Percentiles rank a stretch among this genome's conserved stretches.
phyloP scores from a whole-genome alignment of 768 basidiomycete species.

The Dioszegia hungarica region DNA sequence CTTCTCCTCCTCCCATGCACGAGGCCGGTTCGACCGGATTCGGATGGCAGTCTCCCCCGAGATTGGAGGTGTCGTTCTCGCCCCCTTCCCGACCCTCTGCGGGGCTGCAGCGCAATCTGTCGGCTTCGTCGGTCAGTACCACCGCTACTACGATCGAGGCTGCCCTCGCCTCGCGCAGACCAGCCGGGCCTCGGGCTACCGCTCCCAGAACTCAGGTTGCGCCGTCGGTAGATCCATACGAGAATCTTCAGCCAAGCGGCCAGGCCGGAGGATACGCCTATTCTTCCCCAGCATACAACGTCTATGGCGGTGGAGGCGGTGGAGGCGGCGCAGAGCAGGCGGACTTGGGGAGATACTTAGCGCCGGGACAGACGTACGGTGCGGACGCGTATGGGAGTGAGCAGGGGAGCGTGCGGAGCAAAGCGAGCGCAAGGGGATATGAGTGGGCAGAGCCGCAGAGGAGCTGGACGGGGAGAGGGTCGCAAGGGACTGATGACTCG shows the following conservation, averaged over 20 bases:
- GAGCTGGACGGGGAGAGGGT: background rate
- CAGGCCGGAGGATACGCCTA: background rate
- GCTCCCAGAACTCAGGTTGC: background rate
- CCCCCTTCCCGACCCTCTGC: background rate
- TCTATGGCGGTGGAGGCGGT: background rate
- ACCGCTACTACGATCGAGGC: slow-evolving; percentile 17
- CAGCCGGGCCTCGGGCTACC: background rate
- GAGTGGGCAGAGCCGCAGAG: background rate
- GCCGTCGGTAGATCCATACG: background rate
- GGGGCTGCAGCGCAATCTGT: background rate
- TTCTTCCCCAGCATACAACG: background rate
- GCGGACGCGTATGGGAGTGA: slow-evolving; percentile 5
- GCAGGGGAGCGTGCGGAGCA: background rate
- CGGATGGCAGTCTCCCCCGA: background rate
- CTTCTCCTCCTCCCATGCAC: background rate
- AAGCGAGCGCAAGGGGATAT: background rate
- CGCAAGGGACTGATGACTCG: slow-evolving; percentile 10
- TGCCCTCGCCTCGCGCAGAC: background rate
- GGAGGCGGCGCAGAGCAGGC: background rate
- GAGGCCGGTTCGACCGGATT: background rate
- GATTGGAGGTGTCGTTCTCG: slow-evolving; percentile 1
- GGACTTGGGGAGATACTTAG: background rate
- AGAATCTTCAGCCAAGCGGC: background rate
- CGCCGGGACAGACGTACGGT: slow-evolving; percentile 1
- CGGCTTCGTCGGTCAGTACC: slow-evolving; percentile 6